Base-by-base conservation (phyloP, 2,329 filamentous ascomycete species). In the Tolypocladium tundrense region DNA sequence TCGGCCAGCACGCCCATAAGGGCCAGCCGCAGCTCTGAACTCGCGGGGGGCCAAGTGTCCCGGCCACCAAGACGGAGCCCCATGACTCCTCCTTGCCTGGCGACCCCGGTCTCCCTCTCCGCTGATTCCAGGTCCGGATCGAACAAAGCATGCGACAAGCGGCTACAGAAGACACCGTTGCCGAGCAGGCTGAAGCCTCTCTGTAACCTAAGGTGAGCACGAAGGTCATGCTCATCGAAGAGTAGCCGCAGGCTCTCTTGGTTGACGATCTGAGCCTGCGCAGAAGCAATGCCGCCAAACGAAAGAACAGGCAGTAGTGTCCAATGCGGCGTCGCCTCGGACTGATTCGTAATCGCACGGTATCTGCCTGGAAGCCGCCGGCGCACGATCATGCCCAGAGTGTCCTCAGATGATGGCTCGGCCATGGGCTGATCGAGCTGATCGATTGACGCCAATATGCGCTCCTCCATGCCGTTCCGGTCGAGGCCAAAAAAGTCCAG, bases 11-110 rank as follows among this genome's bases (percentile, higher is more conserved):
- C 82, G 0, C 91, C 91, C 81, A 92, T 95, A 21, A 99, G 78
- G 0, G 90, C 90, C 6, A 97, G 79, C 11, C 91, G 85, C n/a
- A 99, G 75, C 70, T 97, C 94, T 0, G 92, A 97, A 70, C 90
- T 95, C 31, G 91, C 91, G 5, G 94, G 94, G 33, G 94, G 94
- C 94, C 94, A 97, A 39, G 81, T 90, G 57, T 90, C 85, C 65
- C 91, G 83, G 2, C 83, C 84, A n/a, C 88, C 88, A 0, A 97
- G 77, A 45, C 91, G 87, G 45, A 97, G 78, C 1, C 94, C 93
- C 79, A 96, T 93, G 16, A 83, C 76, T 59, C 86, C 82, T 54
- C 89, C 87, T 52, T 83, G 83, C 10, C 86, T 81, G 51, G 88
- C 83, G 39, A 87, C 78, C 3, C 90, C 90, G 21, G 82, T 76